Evolutionary conservation across 768 basidiomycete species (phyloP), one percentile per base, ranked within the genome.

Genomic region (Serendipita sp.): DNA sequence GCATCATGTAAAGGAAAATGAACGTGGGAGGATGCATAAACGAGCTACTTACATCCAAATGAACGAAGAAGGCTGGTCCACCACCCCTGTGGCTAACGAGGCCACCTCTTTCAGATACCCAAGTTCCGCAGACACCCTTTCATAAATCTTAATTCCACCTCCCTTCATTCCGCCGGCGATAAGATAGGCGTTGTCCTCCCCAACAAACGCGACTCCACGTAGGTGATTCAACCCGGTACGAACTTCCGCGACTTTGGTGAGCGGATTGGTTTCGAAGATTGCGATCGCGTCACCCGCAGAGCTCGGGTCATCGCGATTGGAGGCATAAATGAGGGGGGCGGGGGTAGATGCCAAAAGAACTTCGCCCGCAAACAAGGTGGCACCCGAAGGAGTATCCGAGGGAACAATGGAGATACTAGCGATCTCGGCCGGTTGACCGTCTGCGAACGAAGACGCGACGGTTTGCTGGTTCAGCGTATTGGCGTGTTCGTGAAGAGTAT

Each of bases 271-370:
- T 4, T 80, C 75, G 72, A 86, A 89, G 42, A 90, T 79, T 3
- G 86, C 78, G 65, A 91, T 81, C 34, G 80, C 80, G 70, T 91
- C 88, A 22, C 88, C 87, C 51, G 78, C 81, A 0, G 81, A 75
- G 24, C 81, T 78, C 3, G 83, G 83, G 67, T 88, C 82, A 66
- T 88, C 84, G 33, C 89, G 78, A 71, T 90, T 91, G 2, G 88
- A 85, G 9, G 81, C 73, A 69, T 88, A 90, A 16, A 90, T 73
- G 70, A 85, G 84, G 1, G 81, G 77, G 0, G 72, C 74, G 11
- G 53, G 53, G 22, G 24, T 58, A 11, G 22, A 31, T 11, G 53
- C 53, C 22, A 58, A 13, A 62, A 87, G 75, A 64, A 89, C 78
- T 68, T 88, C 89, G 0, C 85, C 83, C 3, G 83, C 85, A 58